Base-by-base conservation (phyloP, 2,329 filamentous ascomycete genomes). In the Alternaria brassicicola region DNA sequence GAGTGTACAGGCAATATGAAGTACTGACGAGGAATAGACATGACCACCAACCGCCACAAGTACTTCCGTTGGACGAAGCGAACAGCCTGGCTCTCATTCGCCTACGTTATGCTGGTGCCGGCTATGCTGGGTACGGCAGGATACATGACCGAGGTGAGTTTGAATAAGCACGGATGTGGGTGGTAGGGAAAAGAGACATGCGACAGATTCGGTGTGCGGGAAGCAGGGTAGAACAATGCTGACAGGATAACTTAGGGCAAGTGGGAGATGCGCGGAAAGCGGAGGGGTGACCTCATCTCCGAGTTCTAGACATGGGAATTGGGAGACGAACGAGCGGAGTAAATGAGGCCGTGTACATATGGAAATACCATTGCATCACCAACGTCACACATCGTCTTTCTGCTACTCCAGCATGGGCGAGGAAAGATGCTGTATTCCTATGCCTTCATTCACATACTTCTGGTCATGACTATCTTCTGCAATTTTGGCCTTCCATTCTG, bases 21-120 rank as follows among this genome's bases (percentile, higher is more conserved):
- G 46, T 35, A 59, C 64, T 72, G 55, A 66, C 58, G 19, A 19
- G 10, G 15, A 12, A 23, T 72, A 97, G 93, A 90, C 78, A 91
- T 97, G 88, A 87, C 85, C 73, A 83, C 86, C 73, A 92, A 91
- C 83, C 90, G 95, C 67, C 89, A 93, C 86, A 92, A 92, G 81
- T 97, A 92, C 86, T 99, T 98, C 86, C 87, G 92, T 79, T 98
- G 92, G 92, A 98, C 90, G 33, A 86, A 88, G 51, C 85, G 90
- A 73, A 96, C 92, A 43, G 92, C 92, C 28, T 88, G 86, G 81
- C 79, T 97, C 72, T 88, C 89, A 4, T 87, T 97, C 75, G 83
- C 89, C 64, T 97, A 94, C 79, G 85, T 90, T 57, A 81, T 88
- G 31, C 81, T 89, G 52, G 85, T 97, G 41, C 95, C 95, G 7